phyloP scores from a whole-genome alignment of 164 flowering plant genomes.

The Euptelea pleiosperma region DNA sequence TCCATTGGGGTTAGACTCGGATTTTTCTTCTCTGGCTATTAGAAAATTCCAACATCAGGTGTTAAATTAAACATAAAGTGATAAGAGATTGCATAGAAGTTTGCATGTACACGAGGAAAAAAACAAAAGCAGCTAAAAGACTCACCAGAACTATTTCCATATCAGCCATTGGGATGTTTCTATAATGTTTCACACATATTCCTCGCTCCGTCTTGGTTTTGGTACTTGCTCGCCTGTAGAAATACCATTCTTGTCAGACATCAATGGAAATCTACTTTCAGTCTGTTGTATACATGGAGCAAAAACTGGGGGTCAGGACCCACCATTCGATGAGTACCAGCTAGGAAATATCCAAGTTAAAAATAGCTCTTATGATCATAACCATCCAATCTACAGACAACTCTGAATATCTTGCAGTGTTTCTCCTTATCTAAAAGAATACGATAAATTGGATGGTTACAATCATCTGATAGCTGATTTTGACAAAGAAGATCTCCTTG shows the following conservation, averaged over 20 bases:
- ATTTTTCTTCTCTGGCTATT: constrained; percentile 95
- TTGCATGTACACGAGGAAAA: not conserved
- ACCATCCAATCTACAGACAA: no score
- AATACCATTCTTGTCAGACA: constrained; percentile 9
- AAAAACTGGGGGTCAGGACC: not conserved
- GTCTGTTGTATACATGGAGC: not conserved
- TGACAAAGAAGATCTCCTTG: no score
- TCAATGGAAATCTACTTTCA: no score
- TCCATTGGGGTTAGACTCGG: constrained; percentile 97
- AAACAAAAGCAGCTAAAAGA: not conserved
- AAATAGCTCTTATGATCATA: no score
- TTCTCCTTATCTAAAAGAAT: no score
- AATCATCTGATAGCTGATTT: no score
- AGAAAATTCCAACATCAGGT: not conserved
- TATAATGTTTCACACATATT: constrained; percentile 86
- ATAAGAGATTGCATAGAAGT: not conserved
- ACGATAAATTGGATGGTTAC: no score
- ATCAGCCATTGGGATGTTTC: constrained; percentile 98
- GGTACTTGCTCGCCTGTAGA: constrained; percentile 63
- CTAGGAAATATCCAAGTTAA: not conserved
- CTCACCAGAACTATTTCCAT: constrained; percentile 94
- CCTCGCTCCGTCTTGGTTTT: constrained; percentile 57
- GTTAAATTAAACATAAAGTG: not conserved
- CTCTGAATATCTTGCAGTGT: no score
- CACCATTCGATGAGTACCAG: not conserved